Evolutionary conservation across 805 yeast genomes (phyloP).

Genomic region (Barnettozyma botsteinii): DNA sequence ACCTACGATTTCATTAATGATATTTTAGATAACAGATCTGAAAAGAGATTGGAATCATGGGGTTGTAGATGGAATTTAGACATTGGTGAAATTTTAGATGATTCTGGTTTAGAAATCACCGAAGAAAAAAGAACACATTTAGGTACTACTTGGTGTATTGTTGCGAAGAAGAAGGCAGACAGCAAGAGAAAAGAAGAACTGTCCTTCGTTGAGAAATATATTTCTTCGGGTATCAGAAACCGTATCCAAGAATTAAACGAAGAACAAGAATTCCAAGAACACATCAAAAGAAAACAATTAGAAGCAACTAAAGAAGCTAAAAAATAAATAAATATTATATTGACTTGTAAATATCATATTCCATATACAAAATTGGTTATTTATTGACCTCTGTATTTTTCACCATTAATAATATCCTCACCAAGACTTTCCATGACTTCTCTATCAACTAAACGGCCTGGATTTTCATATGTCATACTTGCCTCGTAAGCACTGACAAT

Average conservation of each 20-base stretch:
- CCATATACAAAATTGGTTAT: neutral
- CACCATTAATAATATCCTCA: constrained; percentile 61
- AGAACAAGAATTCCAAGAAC: constrained; percentile 5
- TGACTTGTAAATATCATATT: constrained; percentile 5
- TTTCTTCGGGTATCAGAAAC: constrained; percentile 32
- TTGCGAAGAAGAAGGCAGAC: constrained; percentile 72
- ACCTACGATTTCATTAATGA: constrained; percentile 71
- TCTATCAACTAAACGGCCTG: constrained; percentile 66
- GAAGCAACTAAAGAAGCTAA: constrained; percentile 1
- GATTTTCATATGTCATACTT: constrained; percentile 65
- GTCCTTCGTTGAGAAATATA: constrained; percentile 45
- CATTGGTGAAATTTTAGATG: constrained; percentile 79
- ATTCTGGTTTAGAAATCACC: constrained; percentile 78
- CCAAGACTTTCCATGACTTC: constrained; percentile 73
- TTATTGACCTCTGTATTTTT: constrained; percentile 63
- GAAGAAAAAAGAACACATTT: constrained; percentile 77
- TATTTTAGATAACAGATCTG: constrained; percentile 77
- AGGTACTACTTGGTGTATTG: constrained; percentile 88
- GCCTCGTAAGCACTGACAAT: constrained; percentile 83
- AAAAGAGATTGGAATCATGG: constrained; percentile 81
- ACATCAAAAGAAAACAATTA: constrained; percentile 8
- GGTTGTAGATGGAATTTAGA: constrained; percentile 98
- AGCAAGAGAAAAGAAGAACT: constrained; percentile 41
- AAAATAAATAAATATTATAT: neutral
- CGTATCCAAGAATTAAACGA: constrained; percentile 19